Conservation (phyloP, 345 rosid species). For the Mallotus nudiflorus region DNA sequence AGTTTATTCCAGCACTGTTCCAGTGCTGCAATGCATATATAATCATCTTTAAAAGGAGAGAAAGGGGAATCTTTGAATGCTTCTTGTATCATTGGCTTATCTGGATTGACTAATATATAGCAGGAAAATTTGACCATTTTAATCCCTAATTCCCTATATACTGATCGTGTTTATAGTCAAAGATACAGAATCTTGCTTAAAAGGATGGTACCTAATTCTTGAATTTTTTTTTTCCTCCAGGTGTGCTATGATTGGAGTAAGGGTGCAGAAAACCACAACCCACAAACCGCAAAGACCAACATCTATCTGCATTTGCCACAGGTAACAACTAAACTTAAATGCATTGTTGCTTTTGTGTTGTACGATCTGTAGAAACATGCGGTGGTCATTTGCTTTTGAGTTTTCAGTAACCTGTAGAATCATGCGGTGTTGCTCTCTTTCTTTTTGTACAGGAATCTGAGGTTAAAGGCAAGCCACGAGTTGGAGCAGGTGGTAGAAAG, state of each 20-base stretch:
- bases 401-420: too few relatives aligned
- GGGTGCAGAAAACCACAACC: slow-evolving; percentile 83
- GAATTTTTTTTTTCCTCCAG: slow-evolving; percentile 35
- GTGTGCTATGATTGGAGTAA: slow-evolving; percentile 97
- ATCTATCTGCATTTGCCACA: slow-evolving; percentile 67
- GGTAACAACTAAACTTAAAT: slow-evolving; percentile 31
- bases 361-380: background rate
- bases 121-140: background rate
- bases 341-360: background rate
- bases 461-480: slow-evolving; percentile 83
- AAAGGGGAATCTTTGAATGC: background rate
- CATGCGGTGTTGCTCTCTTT: background rate
- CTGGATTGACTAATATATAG: background rate
- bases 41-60: background rate
- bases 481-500: slow-evolving; percentile 19
- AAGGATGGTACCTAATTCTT: background rate
- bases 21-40: background rate
- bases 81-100: background rate
- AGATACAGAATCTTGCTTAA: background rate
- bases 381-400: background rate
- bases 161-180: background rate
- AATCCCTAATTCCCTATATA: background rate
- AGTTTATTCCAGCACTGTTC: background rate
- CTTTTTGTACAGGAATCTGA: slow-evolving; percentile 61
- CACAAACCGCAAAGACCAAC: slow-evolving; percentile 56